Base-by-base conservation (phyloP, 192 early-diverging fungal species). In the Dispira simplex region DNA sequence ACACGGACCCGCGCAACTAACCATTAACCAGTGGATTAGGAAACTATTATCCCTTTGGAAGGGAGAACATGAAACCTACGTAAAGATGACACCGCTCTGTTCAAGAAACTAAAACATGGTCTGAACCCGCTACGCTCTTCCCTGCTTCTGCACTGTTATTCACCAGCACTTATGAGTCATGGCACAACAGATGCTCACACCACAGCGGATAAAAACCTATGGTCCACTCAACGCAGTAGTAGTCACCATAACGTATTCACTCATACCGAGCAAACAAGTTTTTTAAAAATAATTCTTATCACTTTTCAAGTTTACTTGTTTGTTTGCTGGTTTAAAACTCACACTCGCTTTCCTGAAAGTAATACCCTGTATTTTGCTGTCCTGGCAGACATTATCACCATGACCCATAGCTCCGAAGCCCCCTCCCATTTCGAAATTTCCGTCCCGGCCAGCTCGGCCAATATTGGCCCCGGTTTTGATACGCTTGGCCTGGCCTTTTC, bases 381-480 rank as follows among this genome's bases (percentile, higher is more conserved):
- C 21, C 16, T 23, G 48, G 4, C 8, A 51, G 18, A 23, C 4
- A 16, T 51, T 8, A 51, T 9, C 48, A 51, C 48, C 48, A 51
- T 51, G 48, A 23, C 18, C 3, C 48, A 20, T 2, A 51, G 21
- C 21, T 20, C 21, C 54, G 8, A 13, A 14, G 54, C 13, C n/a
- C 13, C 16, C 20, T 14, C 54, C n/a, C 13, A 13, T 20, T 76
- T 81, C 64, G 68, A 74, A 57, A 91, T 99, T 71, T 76, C 70
- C 23, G 91, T 94, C n/a, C 95, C 97, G 9, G 87, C 87, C 27
- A 94, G 95, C 11, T 89, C 97, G n/a, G 87, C 97, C 62, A 99
- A 99, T 73, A 85, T 99, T 54, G 97, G 97, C 16, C 93, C 95
- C 18, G 97, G 97, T 45, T 99, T 94, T 70, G 97, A 99, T 71